Conservation (phyloP, 192 early-diverging fungal genomes). For the Chytriomyces hyalinus region DNA sequence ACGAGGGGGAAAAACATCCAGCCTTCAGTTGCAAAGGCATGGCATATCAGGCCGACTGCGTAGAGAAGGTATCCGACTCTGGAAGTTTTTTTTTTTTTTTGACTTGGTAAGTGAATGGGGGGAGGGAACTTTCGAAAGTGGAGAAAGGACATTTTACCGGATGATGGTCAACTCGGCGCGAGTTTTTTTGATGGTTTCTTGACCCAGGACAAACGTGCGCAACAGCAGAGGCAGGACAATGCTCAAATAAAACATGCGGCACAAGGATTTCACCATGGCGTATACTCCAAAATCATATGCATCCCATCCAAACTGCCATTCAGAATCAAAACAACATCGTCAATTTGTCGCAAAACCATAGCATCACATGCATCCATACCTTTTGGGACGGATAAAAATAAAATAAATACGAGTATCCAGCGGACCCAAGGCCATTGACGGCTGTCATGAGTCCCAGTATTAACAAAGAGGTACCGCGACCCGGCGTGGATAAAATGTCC, state of each 20-base stretch:
- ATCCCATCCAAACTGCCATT: conserved; percentile 50
- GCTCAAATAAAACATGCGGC: conserved; percentile 47
- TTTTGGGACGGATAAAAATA: conserved; percentile 44
- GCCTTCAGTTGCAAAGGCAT: conserved; percentile 34
- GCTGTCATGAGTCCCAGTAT: conserved; percentile 32
- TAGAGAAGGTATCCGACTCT: conserved; percentile 29
- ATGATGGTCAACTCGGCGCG: conserved; percentile 22
- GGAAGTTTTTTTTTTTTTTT: not conserved
- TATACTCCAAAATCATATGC: conserved; percentile 46
- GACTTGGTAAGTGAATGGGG: not conserved
- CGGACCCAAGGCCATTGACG: not conserved
- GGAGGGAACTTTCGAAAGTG: not conserved
- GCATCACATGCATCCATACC: not conserved
- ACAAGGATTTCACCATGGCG: conserved; percentile 33
- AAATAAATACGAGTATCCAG: conserved; percentile 38
- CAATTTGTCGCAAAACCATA: not conserved
- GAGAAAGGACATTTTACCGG: not conserved
- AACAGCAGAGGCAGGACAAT: conserved; percentile 22
- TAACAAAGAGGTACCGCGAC: conserved; percentile 22
- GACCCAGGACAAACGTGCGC: not conserved
- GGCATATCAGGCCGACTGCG: conserved; percentile 20
- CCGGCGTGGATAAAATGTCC: conserved; percentile 31
- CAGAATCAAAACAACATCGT: not conserved
- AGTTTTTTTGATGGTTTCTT: conserved; percentile 9
- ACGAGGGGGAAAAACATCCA: conserved; percentile 46